A percentile compares a stretch with the other conserved stretches of the same genome.
Conservation (phyloP, 495 filamentous ascomycete species). For the Annulohypoxylon bovei region DNA sequence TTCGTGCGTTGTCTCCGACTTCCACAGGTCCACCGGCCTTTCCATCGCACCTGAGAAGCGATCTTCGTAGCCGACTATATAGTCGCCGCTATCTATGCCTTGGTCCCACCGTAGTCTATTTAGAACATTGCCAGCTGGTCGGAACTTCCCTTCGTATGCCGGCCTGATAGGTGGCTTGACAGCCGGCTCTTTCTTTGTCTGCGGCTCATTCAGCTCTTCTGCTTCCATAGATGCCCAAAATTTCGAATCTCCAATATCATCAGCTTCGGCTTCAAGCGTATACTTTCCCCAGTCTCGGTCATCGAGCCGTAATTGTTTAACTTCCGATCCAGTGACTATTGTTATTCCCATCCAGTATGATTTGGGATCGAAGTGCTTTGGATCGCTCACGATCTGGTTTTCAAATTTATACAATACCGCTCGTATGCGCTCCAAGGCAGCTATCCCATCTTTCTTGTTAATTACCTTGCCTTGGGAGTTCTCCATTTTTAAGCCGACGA, state of each 20-base stretch:
- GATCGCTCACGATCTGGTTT: slow-evolving; percentile 54
- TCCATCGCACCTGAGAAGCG: slow-evolving; percentile 74
- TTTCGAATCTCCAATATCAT: slow-evolving; percentile 40
- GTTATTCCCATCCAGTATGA: slow-evolving; percentile 59
- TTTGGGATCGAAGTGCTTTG: slow-evolving; percentile 58
- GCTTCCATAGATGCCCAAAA: slow-evolving; percentile 34
- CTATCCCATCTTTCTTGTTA: slow-evolving; percentile 45
- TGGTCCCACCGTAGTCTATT: slow-evolving; percentile 79
- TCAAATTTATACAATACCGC: slow-evolving; percentile 59
- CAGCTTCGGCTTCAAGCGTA: slow-evolving; percentile 45
- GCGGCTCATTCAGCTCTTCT: slow-evolving; percentile 6
- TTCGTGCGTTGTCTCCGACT: slow-evolving; percentile 78
- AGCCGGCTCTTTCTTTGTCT: slow-evolving; percentile 30
- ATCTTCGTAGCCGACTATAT: slow-evolving; percentile 79
- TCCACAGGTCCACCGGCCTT: slow-evolving; percentile 72
- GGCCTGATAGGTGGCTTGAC: slow-evolving; percentile 14
- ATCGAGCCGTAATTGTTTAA: slow-evolving; percentile 57
- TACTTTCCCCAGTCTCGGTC: slow-evolving; percentile 60
- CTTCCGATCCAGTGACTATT: slow-evolving; percentile 49
- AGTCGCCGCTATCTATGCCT: slow-evolving; percentile 67
- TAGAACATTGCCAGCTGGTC: slow-evolving; percentile 69
- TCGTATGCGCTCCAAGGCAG: slow-evolving; percentile 49
- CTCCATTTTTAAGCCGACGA: slow-evolving; percentile 62
- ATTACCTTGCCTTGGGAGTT: slow-evolving; percentile 6
- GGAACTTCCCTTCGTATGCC: slow-evolving; percentile 48